phyloP scores from a whole-genome alignment of 2,329 filamentous ascomycete species.

The Colletotrichum sp. region DNA sequence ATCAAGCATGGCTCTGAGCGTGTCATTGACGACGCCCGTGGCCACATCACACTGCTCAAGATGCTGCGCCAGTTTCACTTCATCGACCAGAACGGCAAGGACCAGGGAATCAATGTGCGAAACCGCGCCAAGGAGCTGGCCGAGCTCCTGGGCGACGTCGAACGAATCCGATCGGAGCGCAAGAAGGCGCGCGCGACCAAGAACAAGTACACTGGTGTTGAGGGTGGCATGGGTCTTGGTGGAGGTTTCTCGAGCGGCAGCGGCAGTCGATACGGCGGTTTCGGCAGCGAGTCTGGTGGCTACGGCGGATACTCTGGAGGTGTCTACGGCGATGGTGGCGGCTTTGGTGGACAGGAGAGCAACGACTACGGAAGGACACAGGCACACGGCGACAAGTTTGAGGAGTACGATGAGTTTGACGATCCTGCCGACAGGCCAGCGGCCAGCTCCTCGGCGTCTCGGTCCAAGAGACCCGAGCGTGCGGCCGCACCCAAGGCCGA shows the following conservation, averaged over 20 bases:
- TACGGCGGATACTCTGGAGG: slow-evolving; percentile 70
- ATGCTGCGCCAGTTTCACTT: slow-evolving; percentile 99
- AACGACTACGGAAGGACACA: slow-evolving; percentile 53
- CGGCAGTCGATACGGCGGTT: slow-evolving; percentile 79
- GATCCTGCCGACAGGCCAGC: slow-evolving; percentile 62
- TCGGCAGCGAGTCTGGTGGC: slow-evolving; percentile 83
- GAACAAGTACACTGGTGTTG: slow-evolving; percentile 94
- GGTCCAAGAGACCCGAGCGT: slow-evolving; percentile 52
- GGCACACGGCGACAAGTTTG: slow-evolving; percentile 76
- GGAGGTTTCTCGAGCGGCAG: slow-evolving; percentile 57
- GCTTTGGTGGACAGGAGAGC: slow-evolving; percentile 79
- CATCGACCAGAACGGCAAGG: slow-evolving; percentile 95
- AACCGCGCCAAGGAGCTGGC: slow-evolving; percentile 96
- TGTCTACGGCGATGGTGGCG: slow-evolving; percentile 95
- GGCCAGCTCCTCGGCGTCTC: slow-evolving; percentile 52
- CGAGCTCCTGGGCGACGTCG: slow-evolving; percentile 91
- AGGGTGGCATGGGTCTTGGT: slow-evolving; percentile 74
- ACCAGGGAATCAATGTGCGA: slow-evolving; percentile 96
- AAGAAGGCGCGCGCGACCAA: slow-evolving; percentile 92
- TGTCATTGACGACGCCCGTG: slow-evolving; percentile 95
- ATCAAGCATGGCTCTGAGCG: slow-evolving; percentile 98
- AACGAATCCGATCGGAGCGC: slow-evolving; percentile 78
- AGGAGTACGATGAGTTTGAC: slow-evolving; percentile 97
- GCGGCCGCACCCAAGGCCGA: slow-evolving; percentile 67
- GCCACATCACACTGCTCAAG: slow-evolving; percentile 92